Evolutionary conservation across 352 stramenopile genomes (phyloP), one percentile per base, ranked within the genome.

Genomic region (Pythium vanterpoolii): DNA sequence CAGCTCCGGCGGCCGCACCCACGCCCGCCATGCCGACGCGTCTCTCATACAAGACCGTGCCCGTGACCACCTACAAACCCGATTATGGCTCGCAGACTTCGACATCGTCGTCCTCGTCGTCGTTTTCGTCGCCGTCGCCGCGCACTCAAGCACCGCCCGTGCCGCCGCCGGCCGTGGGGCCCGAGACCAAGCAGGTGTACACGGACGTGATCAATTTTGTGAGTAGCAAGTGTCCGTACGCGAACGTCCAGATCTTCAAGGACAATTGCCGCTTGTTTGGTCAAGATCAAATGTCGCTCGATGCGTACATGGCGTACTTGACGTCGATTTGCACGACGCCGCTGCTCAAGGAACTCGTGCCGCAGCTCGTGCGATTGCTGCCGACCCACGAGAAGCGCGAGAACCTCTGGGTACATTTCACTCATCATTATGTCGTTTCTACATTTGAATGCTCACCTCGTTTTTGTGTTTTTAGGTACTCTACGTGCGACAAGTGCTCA

Each of bases 261-360:
- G 86, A 95, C 67, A 95, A 95, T 69, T 95, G 86, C 63, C 83
- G 86, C 27, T 79, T 89, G 23, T 95, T 95, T 44, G 86, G 86
- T 2, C 86, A 95, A 38, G 86, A 95, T 31, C 64, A 77, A n/a
- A 89, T 95, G 81, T 88, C 86, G 30, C 62, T 95, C 40, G 86
- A 93, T 33, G 83, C 79, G 16, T 95, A 76, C 68, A 91, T 90
- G 42, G 85, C 74, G 36, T 95, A 95, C 42, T 52, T 93, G 45
- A 81, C 77, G 27, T 95, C 86, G 23, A 89, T 95, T 52, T 93
- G 83, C 67, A 89, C 86, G 43, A 73, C 76, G 40, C 19, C 65
- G 28, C 65, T 89, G 43, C 69, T 93, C 39, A 85, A 90, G 55
- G 83, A 95, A 59, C 79, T 95, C 30, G 66, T 92, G 39, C 86